Evolutionary conservation across 31 red algal genomes (phyloP).

Genomic region (Asparagopsis taxiformis): DNA sequence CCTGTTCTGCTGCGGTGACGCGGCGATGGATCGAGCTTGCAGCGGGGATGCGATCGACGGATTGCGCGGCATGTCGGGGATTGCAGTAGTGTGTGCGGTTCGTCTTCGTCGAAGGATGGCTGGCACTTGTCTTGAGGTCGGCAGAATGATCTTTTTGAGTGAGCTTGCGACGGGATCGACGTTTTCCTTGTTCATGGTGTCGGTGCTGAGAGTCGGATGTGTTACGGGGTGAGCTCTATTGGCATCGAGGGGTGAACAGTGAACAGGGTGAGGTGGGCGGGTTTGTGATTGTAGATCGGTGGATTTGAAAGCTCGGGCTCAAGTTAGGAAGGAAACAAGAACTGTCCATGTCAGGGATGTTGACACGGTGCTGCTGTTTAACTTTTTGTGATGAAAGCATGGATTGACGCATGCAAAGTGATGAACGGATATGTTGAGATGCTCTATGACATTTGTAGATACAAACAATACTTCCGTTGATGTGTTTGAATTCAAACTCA

Average conservation of each 20-base stretch:
- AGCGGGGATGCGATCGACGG: background rate
- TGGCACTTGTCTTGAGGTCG: background rate
- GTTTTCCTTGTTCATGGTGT: background rate
- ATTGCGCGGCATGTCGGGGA: background rate
- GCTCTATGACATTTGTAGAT: background rate
- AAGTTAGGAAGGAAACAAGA: no score
- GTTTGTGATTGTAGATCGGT: no score
- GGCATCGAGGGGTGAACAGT: no score
- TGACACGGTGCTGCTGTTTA: background rate
- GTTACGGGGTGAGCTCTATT: background rate
- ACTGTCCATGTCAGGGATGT: background rate
- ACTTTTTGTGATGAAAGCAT: no score
- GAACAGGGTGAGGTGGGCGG: no score
- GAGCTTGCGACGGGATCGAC: background rate
- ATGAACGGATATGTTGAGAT: background rate
- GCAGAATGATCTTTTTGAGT: background rate
- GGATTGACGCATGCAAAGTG: no score
- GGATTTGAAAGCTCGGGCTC: background rate
- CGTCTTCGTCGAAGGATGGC: background rate
- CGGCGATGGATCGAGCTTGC: no score
- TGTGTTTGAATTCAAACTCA: slow-evolving; percentile 1
- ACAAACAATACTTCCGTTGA: slow-evolving; percentile 1
- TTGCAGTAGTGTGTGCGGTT: background rate
- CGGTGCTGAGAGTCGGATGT: background rate
- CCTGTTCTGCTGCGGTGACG: no score